A percentile compares a stretch with the other conserved stretches of the same genome.
These are phyloP conservation scores for Ogataea neopini DNA, from an alignment of 805 yeast species.

Conservation along the genomic window DNA sequence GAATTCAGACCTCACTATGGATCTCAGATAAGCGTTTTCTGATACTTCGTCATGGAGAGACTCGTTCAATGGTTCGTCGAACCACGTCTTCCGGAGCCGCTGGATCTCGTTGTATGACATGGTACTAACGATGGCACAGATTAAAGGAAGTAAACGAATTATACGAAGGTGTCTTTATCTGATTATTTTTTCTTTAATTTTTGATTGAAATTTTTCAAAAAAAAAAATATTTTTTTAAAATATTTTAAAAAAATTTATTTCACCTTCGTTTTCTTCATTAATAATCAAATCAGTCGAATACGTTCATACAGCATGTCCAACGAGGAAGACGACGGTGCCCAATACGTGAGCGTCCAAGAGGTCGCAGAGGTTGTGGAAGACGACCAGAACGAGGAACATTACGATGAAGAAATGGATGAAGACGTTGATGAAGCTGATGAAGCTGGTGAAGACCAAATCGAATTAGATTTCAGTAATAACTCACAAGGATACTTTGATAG, in stretches of 20 bases:
- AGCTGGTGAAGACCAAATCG: conserved; percentile 59
- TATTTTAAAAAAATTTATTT: neutral
- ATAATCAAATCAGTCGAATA: neutral
- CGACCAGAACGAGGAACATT: conserved; percentile 38
- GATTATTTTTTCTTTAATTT: neutral
- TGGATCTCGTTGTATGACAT: conserved; percentile 9
- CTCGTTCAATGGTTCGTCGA: conserved; percentile 5
- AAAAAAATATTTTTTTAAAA: neutral
- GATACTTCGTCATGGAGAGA: conserved; percentile 10
- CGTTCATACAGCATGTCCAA: neutral
- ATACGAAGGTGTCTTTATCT: neutral
- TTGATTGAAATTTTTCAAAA: neutral
- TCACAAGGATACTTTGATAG: conserved; percentile 86
- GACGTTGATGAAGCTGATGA: conserved; percentile 40
- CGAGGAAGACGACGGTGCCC: conserved; percentile 16
- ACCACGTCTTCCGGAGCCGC: conserved; percentile 10
- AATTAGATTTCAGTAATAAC: conserved; percentile 86
- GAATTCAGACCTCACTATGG: conserved; percentile 14
- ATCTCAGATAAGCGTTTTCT: conserved; percentile 12
- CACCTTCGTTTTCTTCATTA: neutral
- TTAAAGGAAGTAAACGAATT: no score
- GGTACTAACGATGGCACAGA: no score
- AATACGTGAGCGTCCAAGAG: conserved; percentile 31
- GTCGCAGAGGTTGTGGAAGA: conserved; percentile 37
- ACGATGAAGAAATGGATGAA: conserved; percentile 40